These are phyloP conservation scores for Phyllachora maydis DNA, from an alignment of 2,329 filamentous ascomycete genomes.

Conservation along the genomic window DNA sequence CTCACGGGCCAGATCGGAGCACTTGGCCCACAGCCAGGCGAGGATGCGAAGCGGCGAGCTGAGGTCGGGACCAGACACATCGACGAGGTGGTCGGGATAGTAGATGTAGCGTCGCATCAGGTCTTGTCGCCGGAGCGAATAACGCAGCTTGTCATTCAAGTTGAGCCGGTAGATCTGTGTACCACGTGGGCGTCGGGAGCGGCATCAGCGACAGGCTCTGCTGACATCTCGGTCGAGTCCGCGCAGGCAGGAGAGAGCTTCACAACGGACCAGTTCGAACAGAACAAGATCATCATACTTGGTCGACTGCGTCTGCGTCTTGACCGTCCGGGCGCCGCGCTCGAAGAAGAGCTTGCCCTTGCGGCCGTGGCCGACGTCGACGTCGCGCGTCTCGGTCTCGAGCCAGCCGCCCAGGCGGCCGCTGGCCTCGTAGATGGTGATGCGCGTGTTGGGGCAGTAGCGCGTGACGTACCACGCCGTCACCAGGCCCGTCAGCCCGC, in stretches of 20 bases:
- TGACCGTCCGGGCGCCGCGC: conserved; percentile 60
- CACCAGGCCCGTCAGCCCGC: conserved; percentile 65
- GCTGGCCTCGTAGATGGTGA: conserved; percentile 65
- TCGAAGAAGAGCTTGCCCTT: conserved; percentile 50
- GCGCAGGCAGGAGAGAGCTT: conserved; percentile 7
- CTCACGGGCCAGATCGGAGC: too few relatives aligned
- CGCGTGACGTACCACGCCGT: conserved; percentile 58
- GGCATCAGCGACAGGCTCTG: too few relatives aligned
- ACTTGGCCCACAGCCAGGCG: too few relatives aligned
- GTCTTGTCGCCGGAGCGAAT: conserved; percentile 18
- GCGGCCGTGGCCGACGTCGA: conserved; percentile 29
- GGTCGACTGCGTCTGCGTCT: conserved; percentile 21
- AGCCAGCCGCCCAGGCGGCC: conserved; percentile 69
- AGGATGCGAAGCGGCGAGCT: too few relatives aligned
- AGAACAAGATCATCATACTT: conserved; percentile 43
- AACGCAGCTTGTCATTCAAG: conserved; percentile 31
- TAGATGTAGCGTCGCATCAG: conserved; percentile 62
- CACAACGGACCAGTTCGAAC: conserved; percentile 41
- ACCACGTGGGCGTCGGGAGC: background rate
- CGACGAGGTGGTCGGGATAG: conserved; percentile 66
- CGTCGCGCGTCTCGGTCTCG: conserved; percentile 38
- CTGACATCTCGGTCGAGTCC: too few relatives aligned
- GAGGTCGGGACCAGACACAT: too few relatives aligned
- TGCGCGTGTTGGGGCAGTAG: conserved; percentile 40
- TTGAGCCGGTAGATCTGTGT: conserved; percentile 10